Conservation (phyloP, 1,284 basidiomycete species). For the Leccinum laetum region DNA sequence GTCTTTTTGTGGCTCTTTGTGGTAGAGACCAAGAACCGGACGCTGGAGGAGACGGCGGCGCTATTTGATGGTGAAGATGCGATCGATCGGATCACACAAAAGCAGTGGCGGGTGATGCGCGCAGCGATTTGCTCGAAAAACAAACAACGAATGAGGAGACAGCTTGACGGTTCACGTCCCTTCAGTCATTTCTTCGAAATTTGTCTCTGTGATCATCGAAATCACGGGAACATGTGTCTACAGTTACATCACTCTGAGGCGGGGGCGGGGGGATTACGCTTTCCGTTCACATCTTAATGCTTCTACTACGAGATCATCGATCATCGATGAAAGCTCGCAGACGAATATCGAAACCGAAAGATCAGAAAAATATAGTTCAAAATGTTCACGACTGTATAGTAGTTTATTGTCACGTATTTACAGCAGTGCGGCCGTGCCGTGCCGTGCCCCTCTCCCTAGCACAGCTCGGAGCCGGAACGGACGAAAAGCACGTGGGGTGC, state of each 20-base stretch:
- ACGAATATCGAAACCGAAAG: too few relatives aligned
- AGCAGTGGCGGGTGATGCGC: conserved; percentile 24
- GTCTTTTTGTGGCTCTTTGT: conserved; percentile 67
- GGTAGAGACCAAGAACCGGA: conserved; percentile 70
- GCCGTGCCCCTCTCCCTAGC: too few relatives aligned
- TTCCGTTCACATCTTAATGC: too few relatives aligned
- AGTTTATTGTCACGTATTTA: too few relatives aligned
- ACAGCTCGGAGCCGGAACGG: too few relatives aligned
- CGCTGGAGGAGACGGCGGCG: conserved; percentile 74
- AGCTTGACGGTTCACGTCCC: conserved; percentile 2
- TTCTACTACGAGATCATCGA: background rate
- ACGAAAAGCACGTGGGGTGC: too few relatives aligned
- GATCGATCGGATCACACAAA: conserved; percentile 39
- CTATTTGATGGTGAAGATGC: conserved; percentile 69
- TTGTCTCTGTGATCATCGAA: background rate
- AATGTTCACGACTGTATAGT: too few relatives aligned
- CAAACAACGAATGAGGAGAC: conserved; percentile 7
- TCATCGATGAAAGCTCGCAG: background rate
- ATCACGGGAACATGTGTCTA: background rate
- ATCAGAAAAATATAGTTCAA: too few relatives aligned
- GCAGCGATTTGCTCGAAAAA: conserved; percentile 38
- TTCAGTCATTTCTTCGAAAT: background rate
- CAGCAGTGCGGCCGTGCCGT: too few relatives aligned
- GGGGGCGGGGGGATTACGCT: too few relatives aligned
- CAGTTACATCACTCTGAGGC: too few relatives aligned